A percentile compares a stretch with the other conserved stretches of the same genome.
Evolutionary conservation across 345 rosid genomes (phyloP).

Genomic region (Excoecaria cochinchinensis): DNA sequence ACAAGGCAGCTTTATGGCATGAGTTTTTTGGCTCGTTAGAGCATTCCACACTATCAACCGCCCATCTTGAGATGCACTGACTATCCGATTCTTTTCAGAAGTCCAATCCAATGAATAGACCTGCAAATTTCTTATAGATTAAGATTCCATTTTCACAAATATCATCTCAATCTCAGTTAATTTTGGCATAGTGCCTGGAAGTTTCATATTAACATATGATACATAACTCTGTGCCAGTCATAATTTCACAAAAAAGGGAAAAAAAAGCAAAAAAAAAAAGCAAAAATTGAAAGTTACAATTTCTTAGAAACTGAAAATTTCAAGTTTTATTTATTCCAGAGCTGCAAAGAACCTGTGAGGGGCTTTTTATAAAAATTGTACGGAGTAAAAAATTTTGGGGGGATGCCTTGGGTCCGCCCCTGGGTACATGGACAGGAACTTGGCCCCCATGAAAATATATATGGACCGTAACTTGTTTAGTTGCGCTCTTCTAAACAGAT

Average conservation of each 20-base stretch:
- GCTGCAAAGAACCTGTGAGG: neutral
- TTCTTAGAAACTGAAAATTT: neutral
- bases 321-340: neutral
- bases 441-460: too few species aligned
- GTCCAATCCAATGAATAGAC: constrained; percentile 95
- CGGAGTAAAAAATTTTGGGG: too few species aligned
- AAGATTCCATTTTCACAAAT: neutral
- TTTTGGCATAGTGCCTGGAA: neutral
- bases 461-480: too few species aligned
- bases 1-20: constrained; percentile 92
- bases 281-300: neutral
- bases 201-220: neutral
- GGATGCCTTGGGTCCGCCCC: too few species aligned
- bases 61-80: constrained; percentile 97
- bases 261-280: too few species aligned
- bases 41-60: constrained; percentile 95
- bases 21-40: constrained; percentile 93
- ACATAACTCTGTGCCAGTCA: neutral
- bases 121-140: constrained; percentile 36
- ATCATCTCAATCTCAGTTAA: neutral
- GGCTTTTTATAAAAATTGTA: too few species aligned
- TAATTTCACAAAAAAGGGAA: too few species aligned
- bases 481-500: too few species aligned
- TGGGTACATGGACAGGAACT: too few species aligned
- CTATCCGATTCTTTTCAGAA: constrained; percentile 74